Base-by-base conservation (phyloP, 352 stramenopile genomes). In the Hyaloperonospora arabidopsidis region DNA sequence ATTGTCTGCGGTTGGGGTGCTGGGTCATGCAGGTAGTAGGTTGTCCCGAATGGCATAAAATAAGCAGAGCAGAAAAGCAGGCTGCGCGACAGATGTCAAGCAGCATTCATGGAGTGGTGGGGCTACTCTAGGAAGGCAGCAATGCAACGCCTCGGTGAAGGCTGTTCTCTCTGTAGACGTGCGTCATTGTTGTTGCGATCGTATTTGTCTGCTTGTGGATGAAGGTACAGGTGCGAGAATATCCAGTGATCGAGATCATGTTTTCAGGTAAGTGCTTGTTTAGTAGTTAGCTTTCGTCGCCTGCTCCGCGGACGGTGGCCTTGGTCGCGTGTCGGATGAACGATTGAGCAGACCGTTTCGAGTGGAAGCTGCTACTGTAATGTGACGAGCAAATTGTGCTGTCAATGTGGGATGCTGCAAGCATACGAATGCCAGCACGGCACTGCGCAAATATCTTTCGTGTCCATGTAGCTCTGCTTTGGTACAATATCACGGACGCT, bases 351-450 rank as follows among this genome's bases (percentile, higher is more conserved):
- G 85, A 93, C 64, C 93, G 93, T 51, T 96, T 81, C 55, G 81
- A 94, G 67, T 93, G 93, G 61, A 86, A 82, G 54, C 70, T 94
- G 13, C 57, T 77, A 29, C 74, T 93, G 13, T 70, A 79, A n/a
- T 74, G 79, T 7, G 79, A 89, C 56, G 69, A 90, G 57, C 66
- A 72, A 0, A 72, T 88, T 22, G 73, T 90, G 40, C 67, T 95
- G 18, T 80, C 95, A 54, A 74, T 96, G 7, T 94, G 84, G 83
- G 87, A 95, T 68, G 94, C 95, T 45, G 84, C 15, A 84, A 85
- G 8, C 86, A 96, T 58, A 92, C 70, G n/a, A 89, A 90, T 54
- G 79, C 75, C 61, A 93, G 84, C 64, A 89, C 86, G 53, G 95
- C 94, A 83, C 61, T 95, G 44, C 61, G 52, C 58, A 95, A 93